Base-by-base conservation (phyloP, 1,284 basidiomycete species). In the Bondarzewia mesenterica region DNA sequence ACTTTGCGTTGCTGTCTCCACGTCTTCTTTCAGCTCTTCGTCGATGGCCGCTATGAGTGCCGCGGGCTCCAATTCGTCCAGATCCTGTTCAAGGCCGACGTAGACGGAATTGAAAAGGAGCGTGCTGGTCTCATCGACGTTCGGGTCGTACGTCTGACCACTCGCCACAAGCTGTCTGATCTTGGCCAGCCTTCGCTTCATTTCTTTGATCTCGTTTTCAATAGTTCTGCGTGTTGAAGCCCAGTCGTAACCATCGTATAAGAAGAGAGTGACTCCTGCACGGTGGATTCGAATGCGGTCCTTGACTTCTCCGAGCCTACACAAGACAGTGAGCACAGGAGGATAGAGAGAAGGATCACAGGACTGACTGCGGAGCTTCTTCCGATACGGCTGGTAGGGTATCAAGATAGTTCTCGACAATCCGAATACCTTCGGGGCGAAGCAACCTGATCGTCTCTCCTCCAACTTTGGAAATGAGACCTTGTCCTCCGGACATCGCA, bases 161-260 rank as follows among this genome's bases (percentile, higher is more conserved):
- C 75, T 85, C 0, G 94, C 91, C n/a, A 99, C 80, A 2, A 99
- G 74, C 65, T 99, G 95, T 46, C 89, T 77, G 59, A 99, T 96
- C 66, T 89, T 93, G 43, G 90, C 85, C 38, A 99, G 75, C 21
- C 83, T 82, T 47, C 83, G 81, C 43, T 92, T 81, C 69, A 99
- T 91, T 27, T 87, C 83, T 61, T 87, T 92, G 50, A 90, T 79
- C 62, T 94, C 89, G 44, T 89, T 83, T 62, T 96, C 89, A 46
- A 99, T 91, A 5, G 80, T 80, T 62, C 78, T 84, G 42, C 93
- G 82, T 2, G 95, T 99, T 36, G 77, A 74, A 1, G 65, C 66
- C 93, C 95, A 99, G 61, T 99, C 96, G 59, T 93, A 99, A 1
- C 95, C 93, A 50, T 93, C 90, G 60, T 94, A 87, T 5, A 98